Percentiles rank a stretch among this genome's conserved stretches.
These are phyloP conservation scores for Capsella bursapastoris DNA, from an alignment of 345 rosid genomes.

Conservation along the genomic window DNA sequence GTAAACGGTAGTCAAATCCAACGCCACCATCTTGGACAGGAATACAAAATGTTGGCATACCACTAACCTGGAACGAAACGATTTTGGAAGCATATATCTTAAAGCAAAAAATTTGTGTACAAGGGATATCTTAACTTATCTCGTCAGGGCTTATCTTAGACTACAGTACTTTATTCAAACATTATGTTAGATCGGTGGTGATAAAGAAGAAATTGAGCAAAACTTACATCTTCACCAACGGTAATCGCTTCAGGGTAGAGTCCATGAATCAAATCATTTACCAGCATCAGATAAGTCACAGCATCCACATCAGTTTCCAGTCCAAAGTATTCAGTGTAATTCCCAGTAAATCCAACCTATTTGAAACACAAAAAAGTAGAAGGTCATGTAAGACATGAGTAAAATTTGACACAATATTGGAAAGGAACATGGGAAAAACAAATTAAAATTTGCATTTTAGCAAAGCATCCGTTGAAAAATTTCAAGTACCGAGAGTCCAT, in stretches of 20 bases:
- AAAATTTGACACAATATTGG: conserved; percentile 2
- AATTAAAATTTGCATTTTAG: neutral
- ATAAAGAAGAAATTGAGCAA: conserved; percentile 22
- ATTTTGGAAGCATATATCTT: conserved; percentile 11
- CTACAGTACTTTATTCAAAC: neutral
- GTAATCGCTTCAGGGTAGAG: conserved; percentile 90
- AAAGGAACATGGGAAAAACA: conserved; percentile 15
- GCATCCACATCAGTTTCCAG: conserved; percentile 91
- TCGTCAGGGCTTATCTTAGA: conserved; percentile 10
- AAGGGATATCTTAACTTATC: neutral
- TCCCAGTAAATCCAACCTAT: conserved; percentile 88
- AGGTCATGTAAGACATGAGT: conserved; percentile 10
- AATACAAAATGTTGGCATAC: conserved; percentile 95
- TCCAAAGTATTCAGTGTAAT: conserved; percentile 93
- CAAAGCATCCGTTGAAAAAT: conserved; percentile 8
- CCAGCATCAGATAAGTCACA: conserved; percentile 86
- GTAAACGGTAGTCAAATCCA: conserved; percentile 97
- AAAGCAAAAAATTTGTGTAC: neutral
- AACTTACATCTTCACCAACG: conserved; percentile 95
- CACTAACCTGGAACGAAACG: conserved; percentile 73
- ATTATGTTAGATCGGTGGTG: neutral
- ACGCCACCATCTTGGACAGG: conserved; percentile 94
- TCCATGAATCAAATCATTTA: conserved; percentile 91
- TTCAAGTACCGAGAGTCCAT: conserved; percentile 77
- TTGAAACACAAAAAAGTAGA: conserved; percentile 22